phyloP scores from a whole-genome alignment of 306 rosid species.

The Sechiopsis laciniata region DNA sequence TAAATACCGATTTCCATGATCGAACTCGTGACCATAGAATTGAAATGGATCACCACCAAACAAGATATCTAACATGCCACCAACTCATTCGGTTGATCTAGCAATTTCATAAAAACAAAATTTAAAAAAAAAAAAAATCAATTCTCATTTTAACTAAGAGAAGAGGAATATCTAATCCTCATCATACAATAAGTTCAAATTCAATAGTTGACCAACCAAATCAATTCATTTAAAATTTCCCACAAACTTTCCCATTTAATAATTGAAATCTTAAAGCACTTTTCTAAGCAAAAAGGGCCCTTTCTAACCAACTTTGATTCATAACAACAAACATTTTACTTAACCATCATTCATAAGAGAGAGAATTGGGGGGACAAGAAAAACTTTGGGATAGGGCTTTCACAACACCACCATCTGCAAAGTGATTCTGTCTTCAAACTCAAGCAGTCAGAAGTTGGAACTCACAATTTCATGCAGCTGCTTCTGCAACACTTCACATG shows the following conservation, averaged over 20 bases:
- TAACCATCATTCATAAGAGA: background rate
- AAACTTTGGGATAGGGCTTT: conserved; percentile 1
- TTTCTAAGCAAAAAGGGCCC: background rate
- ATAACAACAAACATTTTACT: conserved; percentile 3
- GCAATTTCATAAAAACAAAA: too few relatives aligned
- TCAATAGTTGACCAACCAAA: background rate
- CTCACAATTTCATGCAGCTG: too few relatives aligned
- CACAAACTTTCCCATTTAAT: background rate
- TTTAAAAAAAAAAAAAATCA: background rate
- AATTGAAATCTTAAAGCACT: background rate
- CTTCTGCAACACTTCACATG: too few relatives aligned
- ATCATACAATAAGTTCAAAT: background rate
- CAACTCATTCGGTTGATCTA: too few relatives aligned
- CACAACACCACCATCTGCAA: conserved; percentile 19
- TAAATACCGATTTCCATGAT: too few relatives aligned
- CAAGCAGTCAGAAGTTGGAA: conserved; percentile 7
- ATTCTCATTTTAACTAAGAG: background rate
- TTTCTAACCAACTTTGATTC: background rate
- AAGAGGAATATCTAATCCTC: background rate
- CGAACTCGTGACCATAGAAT: too few relatives aligned
- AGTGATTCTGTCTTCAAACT: conserved; percentile 18
- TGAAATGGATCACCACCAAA: too few relatives aligned
- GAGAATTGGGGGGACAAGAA: conserved; percentile 3
- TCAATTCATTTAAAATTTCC: background rate
- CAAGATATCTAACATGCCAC: too few relatives aligned